These are phyloP conservation scores for Neoboletus magnificus DNA, from an alignment of 768 basidiomycete genomes.

Conservation along the genomic window DNA sequence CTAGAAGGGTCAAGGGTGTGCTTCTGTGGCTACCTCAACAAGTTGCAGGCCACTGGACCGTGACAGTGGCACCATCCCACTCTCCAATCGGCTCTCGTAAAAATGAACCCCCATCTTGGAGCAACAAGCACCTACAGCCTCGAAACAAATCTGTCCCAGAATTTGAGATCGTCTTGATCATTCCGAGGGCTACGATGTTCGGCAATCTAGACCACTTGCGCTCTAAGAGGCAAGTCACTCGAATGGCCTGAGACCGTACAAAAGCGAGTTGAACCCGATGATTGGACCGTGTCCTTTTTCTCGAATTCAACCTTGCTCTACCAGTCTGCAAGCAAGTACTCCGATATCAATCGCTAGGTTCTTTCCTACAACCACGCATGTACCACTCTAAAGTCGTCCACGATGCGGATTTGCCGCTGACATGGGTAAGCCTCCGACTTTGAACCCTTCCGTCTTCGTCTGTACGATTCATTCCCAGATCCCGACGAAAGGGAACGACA, in stretches of 20 bases:
- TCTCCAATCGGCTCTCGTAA: not conserved
- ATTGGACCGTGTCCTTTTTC: not conserved
- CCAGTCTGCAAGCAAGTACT: not conserved
- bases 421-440: conserved; percentile 12
- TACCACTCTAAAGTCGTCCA: not conserved
- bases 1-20: not conserved
- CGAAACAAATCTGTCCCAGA: not conserved
- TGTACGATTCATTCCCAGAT: not conserved
- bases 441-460: not conserved
- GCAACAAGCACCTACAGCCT: not conserved
- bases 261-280: not conserved
- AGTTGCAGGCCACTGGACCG: not conserved
- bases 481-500: conserved; percentile 15
- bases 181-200: conserved; percentile 6
- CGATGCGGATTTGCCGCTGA: conserved; percentile 6
- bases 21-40: not conserved
- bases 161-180: not conserved
- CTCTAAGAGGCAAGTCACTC: not conserved
- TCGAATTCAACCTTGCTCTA: not conserved
- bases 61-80: not conserved
- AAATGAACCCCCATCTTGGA: not conserved
- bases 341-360: no score
- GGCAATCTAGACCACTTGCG: not conserved
- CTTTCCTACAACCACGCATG: not conserved
- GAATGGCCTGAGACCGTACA: not conserved